Base-by-base conservation (phyloP, 192 early-diverging fungal species). In the Coemansia biformis region DNA sequence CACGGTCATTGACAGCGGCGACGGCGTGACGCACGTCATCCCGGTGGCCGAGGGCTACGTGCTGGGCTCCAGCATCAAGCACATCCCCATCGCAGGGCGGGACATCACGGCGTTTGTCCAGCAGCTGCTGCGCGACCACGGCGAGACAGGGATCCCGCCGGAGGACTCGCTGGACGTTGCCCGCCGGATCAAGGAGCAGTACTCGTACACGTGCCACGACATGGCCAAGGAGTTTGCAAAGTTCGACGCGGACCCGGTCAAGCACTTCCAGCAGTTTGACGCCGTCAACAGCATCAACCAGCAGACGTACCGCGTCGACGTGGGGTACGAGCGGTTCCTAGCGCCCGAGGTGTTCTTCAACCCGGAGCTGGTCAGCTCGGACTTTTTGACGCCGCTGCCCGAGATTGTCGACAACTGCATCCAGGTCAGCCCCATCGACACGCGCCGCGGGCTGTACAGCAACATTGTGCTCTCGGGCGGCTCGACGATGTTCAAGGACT, bases 291-390 rank as follows among this genome's bases (percentile, higher is more conserved):
- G 78, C 49, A 76, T 96, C 32, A 96, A 93, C 55, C 60, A 52
- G 34, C 63, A 92, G 83, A 71, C 88, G 29, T 98, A 96, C 66
- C 82, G 72, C 26, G 90, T 98, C 13, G 96, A 98, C 77, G 86
- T 98, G 52, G 96, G 96, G 42, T 98, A 89, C 61, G 96, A 98
- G 66, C 90, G 96, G 43, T 98, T 98, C 81, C 73, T 98, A 48
- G 96, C 89, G n/a, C 96, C 96, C 14, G 96, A 98, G 61, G 90
- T 98, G 66, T 98, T 98, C 70, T 98, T 98, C 79, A 96, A 96
- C 66, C 96, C 96, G 17, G 96, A 98, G 77, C 92, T 98, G 53
- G 89, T 88, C 34, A 88, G 84, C 79, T 89, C 92, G 17, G 93
- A 96, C 64, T 98, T 96, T 64, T 68, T 96, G 52, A 96, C 90